phyloP scores from a whole-genome alignment of 169 alveolate genomes.

The Cyclospora cayetanensis region DNA sequence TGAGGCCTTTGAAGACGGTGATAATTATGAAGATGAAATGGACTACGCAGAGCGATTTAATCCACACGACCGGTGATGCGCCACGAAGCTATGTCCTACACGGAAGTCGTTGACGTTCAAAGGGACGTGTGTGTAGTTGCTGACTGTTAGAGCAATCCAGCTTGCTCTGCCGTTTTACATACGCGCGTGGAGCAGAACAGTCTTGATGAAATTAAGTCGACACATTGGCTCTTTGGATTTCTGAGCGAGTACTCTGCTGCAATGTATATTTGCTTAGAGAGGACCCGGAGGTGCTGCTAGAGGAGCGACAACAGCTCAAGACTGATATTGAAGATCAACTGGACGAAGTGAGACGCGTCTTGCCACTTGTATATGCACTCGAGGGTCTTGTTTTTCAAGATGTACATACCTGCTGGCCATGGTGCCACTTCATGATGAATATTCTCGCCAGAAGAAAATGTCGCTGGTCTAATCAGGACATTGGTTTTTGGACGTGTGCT shows the following conservation, averaged over 20 bases:
- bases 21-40: conserved; percentile 61
- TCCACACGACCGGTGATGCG: conserved; percentile 72
- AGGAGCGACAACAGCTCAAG: conserved; percentile 68
- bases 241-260: neutral
- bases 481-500: too few relatives aligned
- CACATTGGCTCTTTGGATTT: neutral
- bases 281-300: conserved; percentile 72
- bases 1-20: conserved; percentile 57
- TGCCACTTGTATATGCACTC: too few relatives aligned
- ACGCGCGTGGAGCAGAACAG: neutral
- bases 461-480: too few relatives aligned
- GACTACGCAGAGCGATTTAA: conserved; percentile 68
- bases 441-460: too few relatives aligned
- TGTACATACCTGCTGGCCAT: too few relatives aligned
- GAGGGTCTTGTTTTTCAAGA: too few relatives aligned
- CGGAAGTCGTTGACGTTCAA: neutral
- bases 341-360: conserved; percentile 67
- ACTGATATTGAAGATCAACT: conserved; percentile 63
- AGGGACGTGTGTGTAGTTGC: neutral
- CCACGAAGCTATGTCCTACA: too few relatives aligned
- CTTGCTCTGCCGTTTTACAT: neutral
- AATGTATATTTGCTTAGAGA: neutral
- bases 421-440: too few relatives aligned
- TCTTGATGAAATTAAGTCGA: neutral
- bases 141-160: neutral